A percentile compares a stretch with the other conserved stretches of the same genome.
Conservation (phyloP, 208 protist species). For the Trypanosomatidae sp. region DNA sequence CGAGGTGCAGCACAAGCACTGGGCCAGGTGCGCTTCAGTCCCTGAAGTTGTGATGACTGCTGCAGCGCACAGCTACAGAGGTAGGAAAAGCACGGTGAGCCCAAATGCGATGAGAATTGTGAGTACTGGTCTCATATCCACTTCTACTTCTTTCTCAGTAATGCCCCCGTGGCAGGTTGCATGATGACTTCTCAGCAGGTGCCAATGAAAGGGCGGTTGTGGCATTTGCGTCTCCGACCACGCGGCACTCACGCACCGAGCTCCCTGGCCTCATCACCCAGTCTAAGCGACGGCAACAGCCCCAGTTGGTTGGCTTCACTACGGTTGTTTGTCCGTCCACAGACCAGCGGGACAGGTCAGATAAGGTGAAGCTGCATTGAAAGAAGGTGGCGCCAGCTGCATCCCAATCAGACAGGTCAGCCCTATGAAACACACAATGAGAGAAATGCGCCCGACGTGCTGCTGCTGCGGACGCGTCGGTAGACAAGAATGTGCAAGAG, state of each 20-base stretch:
- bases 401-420: constrained; percentile 65
- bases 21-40: neutral
- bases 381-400: constrained; percentile 76
- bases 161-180: neutral
- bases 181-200: constrained; percentile 19
- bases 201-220: constrained; percentile 14
- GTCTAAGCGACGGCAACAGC: constrained; percentile 49
- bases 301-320: constrained; percentile 64
- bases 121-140: neutral
- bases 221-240: constrained; percentile 19
- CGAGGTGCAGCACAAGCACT: neutral
- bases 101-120: neutral
- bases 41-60: neutral
- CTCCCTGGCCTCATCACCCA: constrained; percentile 38
- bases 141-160: neutral
- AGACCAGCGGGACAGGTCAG: constrained; percentile 62
- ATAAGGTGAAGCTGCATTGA: constrained; percentile 71
- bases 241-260: constrained; percentile 38
- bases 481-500: constrained; percentile 71
- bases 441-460: constrained; percentile 60
- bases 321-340: constrained; percentile 72
- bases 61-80: neutral
- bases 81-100: neutral
- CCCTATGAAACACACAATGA: constrained; percentile 67
- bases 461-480: constrained; percentile 31